phyloP scores from a whole-genome alignment of 2,329 filamentous ascomycete genomes.

The Cladosporium cucumerinum region DNA sequence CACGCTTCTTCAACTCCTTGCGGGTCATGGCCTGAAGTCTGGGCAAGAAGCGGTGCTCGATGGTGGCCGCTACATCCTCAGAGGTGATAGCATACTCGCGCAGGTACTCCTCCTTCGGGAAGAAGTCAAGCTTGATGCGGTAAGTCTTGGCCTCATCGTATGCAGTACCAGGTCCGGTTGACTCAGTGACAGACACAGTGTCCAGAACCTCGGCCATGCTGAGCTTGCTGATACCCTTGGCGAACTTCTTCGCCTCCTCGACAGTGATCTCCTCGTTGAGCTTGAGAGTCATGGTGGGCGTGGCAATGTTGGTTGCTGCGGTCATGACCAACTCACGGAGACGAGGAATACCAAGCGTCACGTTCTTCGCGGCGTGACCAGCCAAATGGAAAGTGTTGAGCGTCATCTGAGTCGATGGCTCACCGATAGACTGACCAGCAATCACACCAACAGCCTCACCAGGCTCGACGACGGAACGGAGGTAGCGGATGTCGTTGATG shows the following conservation, averaged over 20 bases:
- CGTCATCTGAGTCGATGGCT: conserved; percentile 98
- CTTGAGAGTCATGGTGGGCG: conserved; percentile 82
- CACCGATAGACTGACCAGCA: conserved; percentile 92
- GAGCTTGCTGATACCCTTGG: conserved; percentile 86
- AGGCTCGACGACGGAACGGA: conserved; percentile 86
- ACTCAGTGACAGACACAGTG: conserved; percentile 74
- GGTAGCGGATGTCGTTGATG: conserved; percentile 86
- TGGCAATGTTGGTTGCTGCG: conserved; percentile 82
- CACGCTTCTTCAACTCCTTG: conserved; percentile 77
- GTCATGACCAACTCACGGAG: conserved; percentile 98
- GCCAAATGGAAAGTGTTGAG: conserved; percentile 99
- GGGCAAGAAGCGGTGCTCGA: conserved; percentile 78
- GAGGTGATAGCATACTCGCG: conserved; percentile 79
- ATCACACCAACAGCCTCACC: conserved; percentile 97
- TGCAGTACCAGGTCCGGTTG: conserved; percentile 66
- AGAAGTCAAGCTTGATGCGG: conserved; percentile 77
- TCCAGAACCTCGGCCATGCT: conserved; percentile 82
- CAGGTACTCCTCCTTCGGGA: conserved; percentile 77
- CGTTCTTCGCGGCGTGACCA: conserved; percentile 96
- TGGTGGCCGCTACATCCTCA: conserved; percentile 70
- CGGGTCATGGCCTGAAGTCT: conserved; percentile 67
- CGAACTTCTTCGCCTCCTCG: conserved; percentile 71
- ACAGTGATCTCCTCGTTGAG: conserved; percentile 68
- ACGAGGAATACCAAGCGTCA: conserved; percentile 95
- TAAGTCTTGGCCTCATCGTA: conserved; percentile 77